Conservation (phyloP, 345 rosid genomes). For the Populus simonii region DNA sequence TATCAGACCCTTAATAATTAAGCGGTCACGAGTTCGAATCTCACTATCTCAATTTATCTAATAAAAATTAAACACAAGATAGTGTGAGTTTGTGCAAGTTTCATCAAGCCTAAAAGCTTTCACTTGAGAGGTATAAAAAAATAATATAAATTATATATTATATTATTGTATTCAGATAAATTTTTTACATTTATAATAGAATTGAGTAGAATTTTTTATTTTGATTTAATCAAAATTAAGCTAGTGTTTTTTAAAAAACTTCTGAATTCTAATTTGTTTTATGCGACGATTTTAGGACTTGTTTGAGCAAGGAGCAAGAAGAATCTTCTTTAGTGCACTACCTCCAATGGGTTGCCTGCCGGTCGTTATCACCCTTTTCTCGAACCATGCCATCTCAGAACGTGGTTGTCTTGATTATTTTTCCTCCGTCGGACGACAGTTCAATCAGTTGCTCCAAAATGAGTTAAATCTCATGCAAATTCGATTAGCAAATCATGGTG, state of each 20-base stretch:
- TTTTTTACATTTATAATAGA: no score
- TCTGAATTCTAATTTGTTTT: no score
- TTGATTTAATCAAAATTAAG: no score
- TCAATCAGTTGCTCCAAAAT: conserved; percentile 45
- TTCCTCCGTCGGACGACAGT: conserved; percentile 44
- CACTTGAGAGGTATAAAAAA: rapidly evolving
- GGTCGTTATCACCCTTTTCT: conserved; percentile 52
- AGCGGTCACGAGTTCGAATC: no score
- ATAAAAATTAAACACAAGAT: no score
- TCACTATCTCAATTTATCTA: no score
- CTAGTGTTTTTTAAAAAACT: no score
- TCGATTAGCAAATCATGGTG: conserved; percentile 31
- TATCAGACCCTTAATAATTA: rapidly evolving
- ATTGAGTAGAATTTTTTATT: no score
- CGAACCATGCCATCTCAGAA: conserved; percentile 29
- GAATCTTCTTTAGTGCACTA: conserved; percentile 37
- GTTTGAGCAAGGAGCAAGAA: conserved; percentile 60
- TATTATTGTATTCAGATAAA: no score
- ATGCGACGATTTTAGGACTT: conserved; percentile 39
- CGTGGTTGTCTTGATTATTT: conserved; percentile 55
- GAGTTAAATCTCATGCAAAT: conserved; percentile 40
- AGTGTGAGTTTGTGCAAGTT: no score
- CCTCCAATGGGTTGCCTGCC: conserved; percentile 91
- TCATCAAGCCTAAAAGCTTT: no score
- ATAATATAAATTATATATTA: no score